These are phyloP conservation scores for Pilasporangium apinafurcum DNA, from an alignment of 352 stramenopile species.

Conservation along the genomic window DNA sequence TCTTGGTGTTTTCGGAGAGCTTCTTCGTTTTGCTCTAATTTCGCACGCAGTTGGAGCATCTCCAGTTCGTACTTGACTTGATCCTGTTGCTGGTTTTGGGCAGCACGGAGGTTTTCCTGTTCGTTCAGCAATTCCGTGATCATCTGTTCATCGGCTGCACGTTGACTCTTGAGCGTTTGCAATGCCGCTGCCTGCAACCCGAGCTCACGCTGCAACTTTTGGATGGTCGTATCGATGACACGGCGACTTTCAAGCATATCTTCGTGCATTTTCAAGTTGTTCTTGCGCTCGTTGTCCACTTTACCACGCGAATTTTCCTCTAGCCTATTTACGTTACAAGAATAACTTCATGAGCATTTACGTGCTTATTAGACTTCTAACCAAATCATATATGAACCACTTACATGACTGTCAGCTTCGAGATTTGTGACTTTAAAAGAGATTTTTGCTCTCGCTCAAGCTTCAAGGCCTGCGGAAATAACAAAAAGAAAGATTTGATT, in stretches of 20 bases:
- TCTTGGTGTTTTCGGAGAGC: conserved; percentile 65
- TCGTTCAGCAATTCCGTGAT: conserved; percentile 82
- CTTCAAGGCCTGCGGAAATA: conserved; percentile 41
- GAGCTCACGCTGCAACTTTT: conserved; percentile 66
- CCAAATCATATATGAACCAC: not conserved
- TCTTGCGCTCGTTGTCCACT: conserved; percentile 24
- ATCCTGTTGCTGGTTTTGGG: conserved; percentile 42
- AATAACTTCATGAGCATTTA: not conserved
- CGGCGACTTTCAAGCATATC: conserved; percentile 82
- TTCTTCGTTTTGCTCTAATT: conserved; percentile 66
- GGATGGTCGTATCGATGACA: conserved; percentile 78
- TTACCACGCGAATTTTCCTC: conserved; percentile 31
- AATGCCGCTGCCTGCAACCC: conserved; percentile 46
- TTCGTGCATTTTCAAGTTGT: conserved; percentile 55
- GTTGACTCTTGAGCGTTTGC: conserved; percentile 63
- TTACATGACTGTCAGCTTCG: conserved; percentile 69
- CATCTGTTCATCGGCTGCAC: conserved; percentile 69
- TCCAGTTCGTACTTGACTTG: conserved; percentile 55
- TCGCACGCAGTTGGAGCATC: conserved; percentile 58
- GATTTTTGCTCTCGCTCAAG: conserved; percentile 74
- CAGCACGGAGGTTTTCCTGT: conserved; percentile 59
- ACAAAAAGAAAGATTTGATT: not conserved
- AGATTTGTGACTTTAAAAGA: conserved; percentile 67
- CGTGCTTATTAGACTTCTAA: not conserved
- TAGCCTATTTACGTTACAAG: conserved; percentile 17